Base-by-base conservation (phyloP, 495 filamentous ascomycete species). In the Xylaria venustula region DNA sequence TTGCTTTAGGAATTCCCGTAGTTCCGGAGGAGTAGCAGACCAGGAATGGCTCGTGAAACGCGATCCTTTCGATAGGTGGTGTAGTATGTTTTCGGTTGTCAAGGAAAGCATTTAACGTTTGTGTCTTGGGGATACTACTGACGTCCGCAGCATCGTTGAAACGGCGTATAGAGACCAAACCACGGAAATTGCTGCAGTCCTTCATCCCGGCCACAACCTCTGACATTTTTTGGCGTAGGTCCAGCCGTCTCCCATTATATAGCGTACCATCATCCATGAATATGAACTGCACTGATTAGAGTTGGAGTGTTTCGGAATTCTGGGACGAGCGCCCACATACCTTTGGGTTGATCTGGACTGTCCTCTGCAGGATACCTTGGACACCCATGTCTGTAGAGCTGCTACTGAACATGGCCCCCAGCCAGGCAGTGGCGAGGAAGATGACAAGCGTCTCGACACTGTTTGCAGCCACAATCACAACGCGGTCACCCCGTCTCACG, bases 351-450 rank as follows among this genome's bases (percentile, higher is more conserved):
- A 92, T 83, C 75, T 93, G 89, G 46, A 85, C 71, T 53, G 90
- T 72, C 23, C 90, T 78, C 71, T 93, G 88, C 63, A 94, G 67
- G 9, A 94, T 84, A 0, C 90, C 90, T 65, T 87, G 86, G 34
- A 85, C 83, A 0, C 89, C 89, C 81, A 90, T 93, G 76, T 94
- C 90, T 1, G 90, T 93, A 25, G 86, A 88, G 46, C 81, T 85
- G 47, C 83, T 87, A 36, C 82, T 87, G 66, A 91, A 91, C 17
- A 94, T 71, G 14, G 80, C 90, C 0, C 90, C 90, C 14, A 92
- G 63, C 67, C 85, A 83, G 7, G 78, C 79, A 0, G 84, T 78
- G 1, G 87, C 90, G 50, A 90, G 71, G 63, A 87, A 87, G 17
- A 91, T 80, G 2, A 81, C 70, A 25, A 90, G 64, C 3, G 90